These are phyloP conservation scores for Elsinoe australis DNA, from an alignment of 2,329 filamentous ascomycete species.

Conservation along the genomic window DNA sequence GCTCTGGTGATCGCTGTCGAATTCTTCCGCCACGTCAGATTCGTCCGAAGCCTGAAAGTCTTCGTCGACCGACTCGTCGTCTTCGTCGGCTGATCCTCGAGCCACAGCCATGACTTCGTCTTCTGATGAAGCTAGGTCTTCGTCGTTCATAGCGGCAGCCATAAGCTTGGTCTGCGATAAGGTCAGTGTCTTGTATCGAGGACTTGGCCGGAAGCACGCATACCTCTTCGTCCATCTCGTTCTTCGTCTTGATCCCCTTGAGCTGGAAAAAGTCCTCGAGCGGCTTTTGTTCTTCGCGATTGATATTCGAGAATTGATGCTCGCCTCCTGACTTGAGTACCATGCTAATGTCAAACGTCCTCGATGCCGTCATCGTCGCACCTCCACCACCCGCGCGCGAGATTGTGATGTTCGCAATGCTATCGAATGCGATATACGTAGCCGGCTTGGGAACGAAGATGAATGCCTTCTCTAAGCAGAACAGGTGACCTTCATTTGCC, in stretches of 20 bases:
- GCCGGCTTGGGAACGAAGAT: slow-evolving; percentile 99
- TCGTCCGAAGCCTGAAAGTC: slow-evolving; percentile 91
- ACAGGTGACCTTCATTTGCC: slow-evolving; percentile 93
- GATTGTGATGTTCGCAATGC: slow-evolving; percentile 85
- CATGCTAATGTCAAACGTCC: slow-evolving; percentile 95
- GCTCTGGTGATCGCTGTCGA: slow-evolving; percentile 83
- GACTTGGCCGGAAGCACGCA: slow-evolving; percentile 33
- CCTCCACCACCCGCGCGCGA: slow-evolving; percentile 73
- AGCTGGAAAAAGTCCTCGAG: slow-evolving; percentile 97
- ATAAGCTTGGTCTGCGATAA: slow-evolving; percentile 52
- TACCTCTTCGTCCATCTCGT: slow-evolving; percentile 95
- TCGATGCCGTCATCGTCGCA: slow-evolving; percentile 73
- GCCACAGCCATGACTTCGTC: slow-evolving; percentile 66
- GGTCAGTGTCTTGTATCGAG: slow-evolving; percentile 26
- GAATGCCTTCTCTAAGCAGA: slow-evolving; percentile 95
- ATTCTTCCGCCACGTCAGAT: slow-evolving; percentile 94
- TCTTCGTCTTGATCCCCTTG: slow-evolving; percentile 92
- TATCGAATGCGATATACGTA: slow-evolving; percentile 93
- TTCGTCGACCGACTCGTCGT: slow-evolving; percentile 90
- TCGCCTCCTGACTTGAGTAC: slow-evolving; percentile 84
- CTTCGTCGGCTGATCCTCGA: slow-evolving; percentile 88
- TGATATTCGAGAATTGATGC: slow-evolving; percentile 98
- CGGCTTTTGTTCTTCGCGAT: slow-evolving; percentile 91
- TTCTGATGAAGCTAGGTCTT: slow-evolving; percentile 75
- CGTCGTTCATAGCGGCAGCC: slow-evolving; percentile 73